Evolutionary conservation across 345 rosid genomes (phyloP), one percentile per base, ranked within the genome.

Genomic region (Rhodamnia rubescens): DNA sequence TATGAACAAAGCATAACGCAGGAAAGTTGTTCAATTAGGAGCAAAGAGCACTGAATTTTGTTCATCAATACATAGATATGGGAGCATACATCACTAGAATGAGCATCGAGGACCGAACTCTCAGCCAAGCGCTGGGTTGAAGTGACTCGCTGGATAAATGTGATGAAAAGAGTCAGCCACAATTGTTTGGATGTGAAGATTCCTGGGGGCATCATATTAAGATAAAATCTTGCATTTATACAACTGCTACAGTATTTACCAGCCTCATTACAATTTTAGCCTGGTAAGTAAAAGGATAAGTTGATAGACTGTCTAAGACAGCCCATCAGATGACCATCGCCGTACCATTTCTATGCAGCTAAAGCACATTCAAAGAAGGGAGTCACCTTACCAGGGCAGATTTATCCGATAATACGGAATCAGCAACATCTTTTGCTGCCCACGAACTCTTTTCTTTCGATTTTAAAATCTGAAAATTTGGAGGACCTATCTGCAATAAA

Each of bases 401-500:
- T 86, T 95, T 97, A 92, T 95, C 98, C 74, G 99, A 90, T 83
- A 95, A 93, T 53, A 97, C 97, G 88, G 99, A 93, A 89, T 97
- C 98, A 58, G 98, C 96, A 83, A 97, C 94, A 88, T 93, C 96
- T 92, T 95, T 95, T 74, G 99, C 97, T 58, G 85, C 87, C 99
- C 98, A 95, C 75, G 90, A 87, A 86, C 91, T 94, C 92, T 94
- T 97, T 53, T 97, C 99, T 88, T 94, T 93, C 11, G 95, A 91
- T 87, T 93, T 95, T 89, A 95, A 54, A 87, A 95, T 87, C 87
- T 90, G 92, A 86, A 87, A 81, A 92, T 94, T 95, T n/a, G 98
- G 98, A 81, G 98, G 99, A 90, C 98, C 97, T 92, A 97, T 90
- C 99, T 97, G 99, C 90, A 92, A 87, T 87, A 88, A 75, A 27